Evolutionary conservation across 306 rosid species (phyloP).

Genomic region (Gleditsia sinensis): DNA sequence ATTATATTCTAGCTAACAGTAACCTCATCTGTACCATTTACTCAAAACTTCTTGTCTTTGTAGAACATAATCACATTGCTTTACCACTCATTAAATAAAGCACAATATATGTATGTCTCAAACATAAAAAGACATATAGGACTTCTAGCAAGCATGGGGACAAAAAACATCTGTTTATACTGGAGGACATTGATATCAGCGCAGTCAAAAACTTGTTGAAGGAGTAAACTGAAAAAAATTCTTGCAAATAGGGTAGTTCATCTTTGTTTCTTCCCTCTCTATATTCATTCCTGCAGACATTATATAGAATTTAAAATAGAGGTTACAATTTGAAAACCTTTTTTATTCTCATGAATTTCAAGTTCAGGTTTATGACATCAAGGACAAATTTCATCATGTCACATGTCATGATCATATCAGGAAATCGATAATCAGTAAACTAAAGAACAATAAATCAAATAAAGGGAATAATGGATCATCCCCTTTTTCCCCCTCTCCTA

Average conservation of each 20-base stretch:
- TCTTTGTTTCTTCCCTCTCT: neutral
- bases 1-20: constrained; percentile 1
- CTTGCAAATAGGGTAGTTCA: neutral
- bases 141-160: neutral
- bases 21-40: neutral
- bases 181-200: neutral
- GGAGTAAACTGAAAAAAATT: too few relatives aligned
- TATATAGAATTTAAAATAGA: neutral
- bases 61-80: neutral
- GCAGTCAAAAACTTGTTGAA: neutral
- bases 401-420: neutral
- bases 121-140: neutral
- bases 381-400: neutral
- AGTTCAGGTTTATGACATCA: constrained; percentile 9
- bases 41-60: neutral
- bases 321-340: neutral
- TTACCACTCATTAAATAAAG: neutral
- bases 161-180: neutral
- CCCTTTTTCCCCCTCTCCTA: neutral
- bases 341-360: neutral
- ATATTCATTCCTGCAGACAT: neutral
- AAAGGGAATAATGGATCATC: neutral
- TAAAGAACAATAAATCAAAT: neutral
- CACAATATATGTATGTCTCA: neutral
- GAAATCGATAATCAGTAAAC: neutral